Base-by-base conservation (phyloP, 1,284 basidiomycete genomes). In the Mycena sp. region DNA sequence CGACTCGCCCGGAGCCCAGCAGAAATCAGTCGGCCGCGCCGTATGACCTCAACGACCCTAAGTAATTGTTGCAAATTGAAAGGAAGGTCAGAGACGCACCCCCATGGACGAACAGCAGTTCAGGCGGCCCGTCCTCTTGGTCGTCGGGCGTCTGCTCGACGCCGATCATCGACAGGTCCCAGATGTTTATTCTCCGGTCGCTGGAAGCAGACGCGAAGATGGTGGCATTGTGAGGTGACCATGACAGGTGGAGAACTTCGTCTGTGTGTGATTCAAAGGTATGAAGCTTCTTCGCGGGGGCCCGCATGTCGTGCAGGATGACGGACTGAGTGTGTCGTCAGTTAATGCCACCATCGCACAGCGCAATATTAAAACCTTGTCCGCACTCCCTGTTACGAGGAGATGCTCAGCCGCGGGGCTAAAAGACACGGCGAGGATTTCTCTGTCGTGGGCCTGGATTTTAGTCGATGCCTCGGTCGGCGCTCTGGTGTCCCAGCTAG, bases 61-160 rank as follows among this genome's bases (percentile, higher is more conserved):
- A 61, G 44, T 37, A 61, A 44, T 39, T 11, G 54, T 25, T 11
- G 30, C 54, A 65, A 60, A 61, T 48, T 44, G 41, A 70, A 30
- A 54, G 38, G 7, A 59, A 67, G 18, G 37, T 39, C n/a, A 6
- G 20, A 16, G 41, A 78, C 83, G 69, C 83, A 90, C 94, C 95
- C 76, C 96, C 96, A 77, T 98, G 96, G 60, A 97, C 89, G 80
- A 98, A 98, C 75, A 98, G 83, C 71, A 98, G 84, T 81, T 98
- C 96, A 4, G 97, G 97, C 4, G 98, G 92, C 75, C 98, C 97
- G 79, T 99, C 97, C 81, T 99, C 98, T 65, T 96, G 95, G 79
- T 99, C 97, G 77, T 99, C 97, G 3, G 97, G 97, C 0, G 95
- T 96, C 81, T 99, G 97, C 82, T 99, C 98, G 64, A 94, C 91